phyloP scores from a whole-genome alignment of 495 filamentous ascomycete genomes.

The Penicillium salamii region DNA sequence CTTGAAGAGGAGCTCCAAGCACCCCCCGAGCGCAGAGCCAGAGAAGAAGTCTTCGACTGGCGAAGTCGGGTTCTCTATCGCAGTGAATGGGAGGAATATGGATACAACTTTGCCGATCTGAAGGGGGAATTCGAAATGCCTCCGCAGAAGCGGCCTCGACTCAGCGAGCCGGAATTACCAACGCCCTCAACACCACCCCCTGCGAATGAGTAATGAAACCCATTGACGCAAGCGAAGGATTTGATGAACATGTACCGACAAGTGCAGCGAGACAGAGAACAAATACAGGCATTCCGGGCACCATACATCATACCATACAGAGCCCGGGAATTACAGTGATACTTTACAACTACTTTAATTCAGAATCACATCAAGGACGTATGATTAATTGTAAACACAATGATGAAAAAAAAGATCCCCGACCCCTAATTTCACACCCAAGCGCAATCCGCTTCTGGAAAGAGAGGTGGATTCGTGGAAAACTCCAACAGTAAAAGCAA shows the following conservation, averaged over 20 bases:
- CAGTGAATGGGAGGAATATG: conserved; percentile 51
- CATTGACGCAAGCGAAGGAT: too few species aligned
- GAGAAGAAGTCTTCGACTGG: conserved; percentile 42
- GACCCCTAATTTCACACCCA: conserved; percentile 11
- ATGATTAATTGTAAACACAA: conserved; percentile 28
- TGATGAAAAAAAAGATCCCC: conserved; percentile 12
- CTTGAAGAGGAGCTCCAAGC: not conserved
- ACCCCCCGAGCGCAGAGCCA: conserved; percentile 27
- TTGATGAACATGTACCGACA: too few species aligned
- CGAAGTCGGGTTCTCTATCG: conserved; percentile 41
- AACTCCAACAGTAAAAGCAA: conserved; percentile 24
- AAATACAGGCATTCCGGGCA: too few species aligned
- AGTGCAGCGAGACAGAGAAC: too few species aligned
- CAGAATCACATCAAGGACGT: conserved; percentile 19
- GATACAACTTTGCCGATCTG: conserved; percentile 26
- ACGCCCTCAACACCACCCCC: not conserved
- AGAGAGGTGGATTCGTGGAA: conserved; percentile 14
- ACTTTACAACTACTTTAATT: too few species aligned
- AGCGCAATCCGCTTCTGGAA: conserved; percentile 9
- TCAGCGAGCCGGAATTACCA: conserved; percentile 5
- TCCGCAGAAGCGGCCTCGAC: conserved; percentile 29
- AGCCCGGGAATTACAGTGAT: too few species aligned
- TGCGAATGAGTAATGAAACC: too few species aligned
- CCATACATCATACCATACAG: too few species aligned
- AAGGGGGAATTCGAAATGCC: conserved; percentile 33